Evolutionary conservation across 495 filamentous ascomycete genomes (phyloP).

Genomic region (Penicillium odoratum): DNA sequence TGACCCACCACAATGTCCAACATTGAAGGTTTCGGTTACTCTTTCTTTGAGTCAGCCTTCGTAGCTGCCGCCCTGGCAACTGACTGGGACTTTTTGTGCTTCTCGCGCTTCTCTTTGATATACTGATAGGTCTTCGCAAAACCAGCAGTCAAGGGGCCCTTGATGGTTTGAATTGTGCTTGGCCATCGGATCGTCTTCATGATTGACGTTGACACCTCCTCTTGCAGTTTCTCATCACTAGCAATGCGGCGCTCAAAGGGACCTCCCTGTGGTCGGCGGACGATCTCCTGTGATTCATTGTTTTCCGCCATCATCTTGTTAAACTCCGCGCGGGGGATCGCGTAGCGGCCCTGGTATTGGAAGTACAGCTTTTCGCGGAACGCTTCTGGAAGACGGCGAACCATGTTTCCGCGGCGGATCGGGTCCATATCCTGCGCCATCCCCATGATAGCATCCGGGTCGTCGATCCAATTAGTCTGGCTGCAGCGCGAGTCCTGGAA

Average conservation of each 20-base stretch:
- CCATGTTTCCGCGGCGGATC: slow-evolving; percentile 88
- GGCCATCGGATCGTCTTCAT: slow-evolving; percentile 89
- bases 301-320: slow-evolving; percentile 77
- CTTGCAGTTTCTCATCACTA: slow-evolving; percentile 61
- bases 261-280: slow-evolving; percentile 75
- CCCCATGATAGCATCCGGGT: slow-evolving; percentile 57
- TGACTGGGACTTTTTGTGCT: slow-evolving; percentile 46
- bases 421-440: slow-evolving; percentile 91
- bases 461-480: slow-evolving; percentile 63
- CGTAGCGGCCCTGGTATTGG: slow-evolving; percentile 86
- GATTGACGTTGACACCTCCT: slow-evolving; percentile 70
- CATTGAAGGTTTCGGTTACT: slow-evolving; percentile 6
- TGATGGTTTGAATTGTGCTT: slow-evolving; percentile 78
- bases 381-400: slow-evolving; percentile 80
- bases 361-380: slow-evolving; percentile 92
- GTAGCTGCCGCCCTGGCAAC: slow-evolving; percentile 9
- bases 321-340: slow-evolving; percentile 81
- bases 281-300: slow-evolving; percentile 57
- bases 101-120: slow-evolving; percentile 77
- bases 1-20: background rate
- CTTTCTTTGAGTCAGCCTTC: slow-evolving; percentile 21
- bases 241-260: slow-evolving; percentile 85
- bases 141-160: slow-evolving; percentile 77
- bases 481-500: slow-evolving; percentile 71
- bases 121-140: slow-evolving; percentile 68